phyloP scores from a whole-genome alignment of 768 basidiomycete species.

The Suillus plorans region DNA sequence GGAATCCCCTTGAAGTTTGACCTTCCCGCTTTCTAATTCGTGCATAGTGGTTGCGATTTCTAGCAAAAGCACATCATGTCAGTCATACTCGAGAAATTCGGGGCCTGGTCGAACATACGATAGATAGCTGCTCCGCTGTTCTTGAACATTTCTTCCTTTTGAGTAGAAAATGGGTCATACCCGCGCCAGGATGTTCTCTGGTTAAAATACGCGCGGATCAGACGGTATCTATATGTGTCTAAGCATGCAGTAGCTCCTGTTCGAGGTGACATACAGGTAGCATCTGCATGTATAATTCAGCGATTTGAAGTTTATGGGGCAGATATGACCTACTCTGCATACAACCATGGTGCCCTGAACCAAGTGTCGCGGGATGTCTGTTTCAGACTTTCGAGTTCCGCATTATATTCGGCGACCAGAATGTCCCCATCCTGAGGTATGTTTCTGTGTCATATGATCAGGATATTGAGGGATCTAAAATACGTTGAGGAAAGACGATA shows the following conservation, averaged over 20 bases:
- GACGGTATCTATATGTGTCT: constrained; percentile 63
- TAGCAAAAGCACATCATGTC: constrained; percentile 23
- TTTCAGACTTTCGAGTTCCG: constrained; percentile 55
- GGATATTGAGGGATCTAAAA: not conserved
- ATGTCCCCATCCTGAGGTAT: constrained; percentile 77
- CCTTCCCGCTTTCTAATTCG: constrained; percentile 55
- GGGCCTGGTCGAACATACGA: constrained; percentile 45
- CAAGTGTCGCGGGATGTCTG: constrained; percentile 62
- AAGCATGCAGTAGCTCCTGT: constrained; percentile 4
- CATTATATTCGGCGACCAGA: constrained; percentile 74
- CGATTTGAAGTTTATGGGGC: not conserved
- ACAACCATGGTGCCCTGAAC: constrained; percentile 96
- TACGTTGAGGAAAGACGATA: not conserved
- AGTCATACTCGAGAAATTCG: not conserved
- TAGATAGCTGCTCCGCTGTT: constrained; percentile 76
- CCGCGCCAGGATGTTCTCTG: constrained; percentile 66
- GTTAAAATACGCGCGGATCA: constrained; percentile 71
- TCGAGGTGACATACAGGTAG: constrained; percentile 55
- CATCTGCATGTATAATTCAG: constrained; percentile 44
- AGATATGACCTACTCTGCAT: constrained; percentile 71
- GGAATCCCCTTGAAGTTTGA: constrained; percentile 42
- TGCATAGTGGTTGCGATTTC: constrained; percentile 75
- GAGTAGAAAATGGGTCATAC: constrained; percentile 80
- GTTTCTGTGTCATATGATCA: constrained; percentile 39
- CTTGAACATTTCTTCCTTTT: constrained; percentile 81